Base-by-base conservation (phyloP, 2,329 filamentous ascomycete species). In the Sclerotinia borealis region DNA sequence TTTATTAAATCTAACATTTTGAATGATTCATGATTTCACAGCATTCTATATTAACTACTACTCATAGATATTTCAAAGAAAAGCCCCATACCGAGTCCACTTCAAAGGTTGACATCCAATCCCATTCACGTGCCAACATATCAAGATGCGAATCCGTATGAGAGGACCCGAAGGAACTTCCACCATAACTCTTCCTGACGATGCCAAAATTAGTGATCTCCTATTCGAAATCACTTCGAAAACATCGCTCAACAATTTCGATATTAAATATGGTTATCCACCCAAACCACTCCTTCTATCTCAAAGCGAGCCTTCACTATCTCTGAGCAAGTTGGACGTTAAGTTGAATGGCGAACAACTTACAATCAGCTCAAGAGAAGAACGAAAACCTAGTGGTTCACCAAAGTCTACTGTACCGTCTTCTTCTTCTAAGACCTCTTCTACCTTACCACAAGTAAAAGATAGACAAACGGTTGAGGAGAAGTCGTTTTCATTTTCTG, bases 191-290 rank as follows among this genome's bases (percentile, higher is more conserved):
- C 79, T 96, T 34, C 79, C 85, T 41, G 87, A 92, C 61, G 78
- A 83, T 65, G 88, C 90, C 59, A 89, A 85, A 4, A 81, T 91
- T 51, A 78, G 77, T 54, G 80, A 86, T 60, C 79, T 93, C 1
- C 78, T 87, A 52, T 73, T 80, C 4, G 79, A 83, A 56, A 86
- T 93, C 70, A 81, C 80, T 59, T 77, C 83, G 56, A 84, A 85
- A 71, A 91, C 90, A 1, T 83, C 83, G 5, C 80, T 93, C 19
- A 71, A 80, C 8, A 79, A 80, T 17, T 92, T 93, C 72, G 84
- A 89, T 49, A 79, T 96, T 66, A 96, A 95, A 79, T 91, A 89
- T 76, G 92, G 92, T 41, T 96, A 90, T 71, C 93, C 93, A 0
- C 87, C 91, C 29, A 86, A 88, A 72, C 79, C 85, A 0, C 81